Evolutionary conservation across 495 filamentous ascomycete genomes (phyloP).

Genomic region (Neurospora terricola): DNA sequence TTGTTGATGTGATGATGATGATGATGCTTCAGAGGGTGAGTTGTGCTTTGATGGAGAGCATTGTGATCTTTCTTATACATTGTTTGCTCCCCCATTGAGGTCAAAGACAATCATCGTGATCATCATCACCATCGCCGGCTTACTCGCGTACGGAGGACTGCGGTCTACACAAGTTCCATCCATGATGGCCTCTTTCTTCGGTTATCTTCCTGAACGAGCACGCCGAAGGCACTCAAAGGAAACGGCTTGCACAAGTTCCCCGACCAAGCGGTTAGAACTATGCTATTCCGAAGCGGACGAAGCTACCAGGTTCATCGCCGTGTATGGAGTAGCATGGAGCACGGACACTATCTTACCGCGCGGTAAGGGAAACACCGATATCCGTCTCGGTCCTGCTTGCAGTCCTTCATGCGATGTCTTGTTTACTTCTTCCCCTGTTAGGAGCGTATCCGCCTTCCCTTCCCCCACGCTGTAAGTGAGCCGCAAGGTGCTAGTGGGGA

Average conservation of each 20-base stretch:
- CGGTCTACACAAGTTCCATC: background rate
- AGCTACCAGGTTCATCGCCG: background rate
- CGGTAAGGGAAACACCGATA: background rate
- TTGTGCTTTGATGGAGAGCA: background rate
- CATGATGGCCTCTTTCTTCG: background rate
- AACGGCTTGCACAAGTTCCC: background rate
- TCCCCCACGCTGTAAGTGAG: background rate
- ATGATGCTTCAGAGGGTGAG: background rate
- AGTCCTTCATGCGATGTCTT: background rate
- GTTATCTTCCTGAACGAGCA: background rate
- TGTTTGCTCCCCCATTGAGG: background rate
- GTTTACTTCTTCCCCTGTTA: background rate
- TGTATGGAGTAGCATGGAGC: background rate
- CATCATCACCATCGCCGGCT: background rate
- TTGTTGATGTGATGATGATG: background rate
- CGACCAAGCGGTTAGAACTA: background rate
- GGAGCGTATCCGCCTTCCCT: background rate
- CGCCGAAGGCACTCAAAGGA: background rate
- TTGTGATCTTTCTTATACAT: background rate
- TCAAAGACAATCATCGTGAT: background rate
- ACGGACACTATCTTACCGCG: background rate
- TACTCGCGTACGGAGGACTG: background rate
- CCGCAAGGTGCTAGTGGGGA: background rate
- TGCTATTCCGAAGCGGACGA: background rate
- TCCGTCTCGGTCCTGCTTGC: background rate